Evolutionary conservation across 768 basidiomycete species (phyloP).

Genomic region (Tephrocybe sp.): DNA sequence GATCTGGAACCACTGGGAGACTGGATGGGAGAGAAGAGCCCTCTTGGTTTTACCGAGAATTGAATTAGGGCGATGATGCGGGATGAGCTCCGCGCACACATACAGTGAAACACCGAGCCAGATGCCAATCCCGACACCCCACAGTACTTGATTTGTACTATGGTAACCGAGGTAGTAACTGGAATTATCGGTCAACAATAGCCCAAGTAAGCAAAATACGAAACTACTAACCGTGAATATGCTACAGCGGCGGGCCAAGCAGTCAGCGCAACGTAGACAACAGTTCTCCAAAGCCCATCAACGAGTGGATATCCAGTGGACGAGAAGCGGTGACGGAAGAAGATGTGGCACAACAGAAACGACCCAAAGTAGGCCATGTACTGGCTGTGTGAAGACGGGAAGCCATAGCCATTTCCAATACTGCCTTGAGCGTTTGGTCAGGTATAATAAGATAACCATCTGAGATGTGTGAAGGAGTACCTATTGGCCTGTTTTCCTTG

Average conservation of each 20-base stretch:
- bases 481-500: conserved; percentile 65
- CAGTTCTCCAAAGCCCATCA: conserved; percentile 47
- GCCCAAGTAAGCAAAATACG: neutral
- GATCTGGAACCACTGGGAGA: conserved; percentile 65
- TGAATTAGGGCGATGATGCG: conserved; percentile 50
- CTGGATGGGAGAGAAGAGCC: conserved; percentile 50
- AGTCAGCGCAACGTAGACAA: conserved; percentile 48
- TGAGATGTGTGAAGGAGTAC: conserved; percentile 41
- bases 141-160: conserved; percentile 65
- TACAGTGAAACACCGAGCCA: conserved; percentile 55
- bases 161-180: conserved; percentile 78
- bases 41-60: conserved; percentile 47
- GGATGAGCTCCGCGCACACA: conserved; percentile 54
- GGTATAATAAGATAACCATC: neutral
- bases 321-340: conserved; percentile 63
- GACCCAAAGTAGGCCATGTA: conserved; percentile 87
- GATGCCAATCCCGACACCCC: conserved; percentile 70
- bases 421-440: conserved; percentile 34
- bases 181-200: neutral
- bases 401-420: conserved; percentile 74
- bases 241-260: conserved; percentile 66
- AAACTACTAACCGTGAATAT: conserved; percentile 63
- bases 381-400: conserved; percentile 87
- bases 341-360: conserved; percentile 72
- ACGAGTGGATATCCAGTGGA: conserved; percentile 48